Percentiles rank a stretch among this genome's conserved stretches.
Conservation (phyloP, 345 rosid species). For the Schrenkiella parvula region DNA sequence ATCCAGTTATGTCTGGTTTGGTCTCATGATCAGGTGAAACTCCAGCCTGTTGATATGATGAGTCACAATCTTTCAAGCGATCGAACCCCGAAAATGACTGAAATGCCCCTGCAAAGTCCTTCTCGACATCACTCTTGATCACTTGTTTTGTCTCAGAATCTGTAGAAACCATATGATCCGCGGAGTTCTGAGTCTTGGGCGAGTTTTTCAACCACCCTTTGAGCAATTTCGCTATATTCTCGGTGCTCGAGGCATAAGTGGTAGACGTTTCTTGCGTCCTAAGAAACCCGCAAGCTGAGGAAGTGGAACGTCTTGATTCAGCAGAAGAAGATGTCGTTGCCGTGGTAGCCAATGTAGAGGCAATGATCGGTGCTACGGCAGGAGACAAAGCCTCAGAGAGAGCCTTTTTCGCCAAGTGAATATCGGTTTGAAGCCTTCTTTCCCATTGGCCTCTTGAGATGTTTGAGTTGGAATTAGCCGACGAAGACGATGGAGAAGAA, state of each 20-base stretch:
- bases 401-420: conserved; percentile 61
- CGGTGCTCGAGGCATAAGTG: conserved; percentile 59
- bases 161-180: background rate
- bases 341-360: background rate
- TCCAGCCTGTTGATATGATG: conserved; percentile 41
- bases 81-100: conserved; percentile 45
- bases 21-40: conserved; percentile 48
- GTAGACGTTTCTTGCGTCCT: conserved; percentile 28
- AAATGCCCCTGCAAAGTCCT: conserved; percentile 35
- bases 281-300: conserved; percentile 17
- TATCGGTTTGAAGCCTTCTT: conserved; percentile 69
- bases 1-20: conserved; percentile 36
- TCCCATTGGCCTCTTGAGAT: conserved; percentile 79
- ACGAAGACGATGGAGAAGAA: conserved; percentile 33
- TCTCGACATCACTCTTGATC: conserved; percentile 20
- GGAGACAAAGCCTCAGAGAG: conserved; percentile 67
- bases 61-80: conserved; percentile 47
- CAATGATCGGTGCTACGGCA: conserved; percentile 28
- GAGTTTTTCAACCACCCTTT: conserved; percentile 59
- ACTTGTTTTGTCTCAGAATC: conserved; percentile 29
- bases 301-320: conserved; percentile 33
- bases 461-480: conserved; percentile 30
- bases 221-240: conserved; percentile 65
- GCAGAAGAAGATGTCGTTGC: conserved; percentile 26
- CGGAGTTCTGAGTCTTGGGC: conserved; percentile 25